Percentiles rank a stretch among this genome's conserved stretches.
These are phyloP conservation scores for Solanum clarkiae DNA, from an alignment of 257 asterid species.

Conservation along the genomic window DNA sequence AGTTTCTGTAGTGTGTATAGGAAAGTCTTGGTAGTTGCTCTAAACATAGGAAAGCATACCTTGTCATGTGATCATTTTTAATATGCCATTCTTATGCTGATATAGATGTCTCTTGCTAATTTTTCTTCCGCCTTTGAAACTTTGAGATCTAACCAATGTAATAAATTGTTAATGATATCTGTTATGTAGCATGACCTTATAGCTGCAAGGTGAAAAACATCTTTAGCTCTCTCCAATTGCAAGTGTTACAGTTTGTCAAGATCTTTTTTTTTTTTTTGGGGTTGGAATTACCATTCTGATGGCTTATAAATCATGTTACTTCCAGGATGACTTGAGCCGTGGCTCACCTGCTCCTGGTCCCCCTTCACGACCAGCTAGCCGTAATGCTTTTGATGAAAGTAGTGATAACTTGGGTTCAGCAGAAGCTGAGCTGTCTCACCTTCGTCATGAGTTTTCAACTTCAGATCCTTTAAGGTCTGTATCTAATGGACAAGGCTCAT, in stretches of 20 bases:
- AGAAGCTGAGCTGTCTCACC: slow-evolving; percentile 56
- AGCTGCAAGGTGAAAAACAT: not conserved
- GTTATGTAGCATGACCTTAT: not conserved
- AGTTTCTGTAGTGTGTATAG: not conserved
- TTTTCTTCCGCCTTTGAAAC: not conserved
- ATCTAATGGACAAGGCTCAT: slow-evolving; percentile 31
- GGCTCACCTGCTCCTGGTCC: slow-evolving; percentile 40
- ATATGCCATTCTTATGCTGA: not conserved
- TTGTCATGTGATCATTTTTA: not conserved
- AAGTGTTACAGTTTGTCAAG: not conserved
- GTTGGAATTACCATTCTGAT: not conserved
- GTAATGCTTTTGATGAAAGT: slow-evolving; percentile 66
- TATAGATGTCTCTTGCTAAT: not conserved
- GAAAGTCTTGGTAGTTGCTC: not conserved
- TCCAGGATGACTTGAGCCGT: slow-evolving; percentile 72
- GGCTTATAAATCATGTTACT: not conserved
- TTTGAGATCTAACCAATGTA: not conserved
- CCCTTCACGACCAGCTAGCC: slow-evolving; percentile 79
- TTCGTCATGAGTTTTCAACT: slow-evolving; percentile 37
- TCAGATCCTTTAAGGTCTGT: slow-evolving; percentile 36
- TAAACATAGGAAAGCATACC: not conserved
- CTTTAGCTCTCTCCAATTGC: not conserved
- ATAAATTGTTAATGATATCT: not conserved
- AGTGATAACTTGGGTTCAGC: slow-evolving; percentile 28
- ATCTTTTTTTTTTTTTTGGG: not conserved